Base-by-base conservation (phyloP, 768 basidiomycete species). In the Calocybe cyanea region DNA sequence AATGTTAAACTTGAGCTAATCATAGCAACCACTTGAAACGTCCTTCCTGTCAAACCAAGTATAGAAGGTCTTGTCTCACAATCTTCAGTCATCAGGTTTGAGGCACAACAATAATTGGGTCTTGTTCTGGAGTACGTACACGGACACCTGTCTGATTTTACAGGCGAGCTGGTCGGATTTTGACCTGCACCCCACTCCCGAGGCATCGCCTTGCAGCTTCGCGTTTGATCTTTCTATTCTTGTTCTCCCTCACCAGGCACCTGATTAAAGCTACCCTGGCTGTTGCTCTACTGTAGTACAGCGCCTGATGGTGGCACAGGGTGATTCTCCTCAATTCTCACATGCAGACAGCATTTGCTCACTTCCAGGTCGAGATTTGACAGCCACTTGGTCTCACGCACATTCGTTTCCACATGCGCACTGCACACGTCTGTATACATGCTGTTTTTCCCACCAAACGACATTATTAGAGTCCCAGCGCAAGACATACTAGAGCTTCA, bases 261-360 rank as follows among this genome's bases (percentile, higher is more conserved):
- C 23, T 81, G 71, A 64, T 74, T 53, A 63, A 77, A 58, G 81
- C 85, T 41, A 73, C 77, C 32, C 65, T 85, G 48, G 85, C 83
- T 41, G 75, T 87, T 46, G 85, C 85, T n/a, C n/a, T n/a, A n/a
- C n/a, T 17, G 57, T 86, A 47, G 81, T 87, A 37, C 78, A 81
- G 52, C 78, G 76, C 55, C 77, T 87, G 25, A 77, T 76, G 71
- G 60, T 87, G 49, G 79, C 86, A 19, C 80, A 83, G 78, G 78
- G 85, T 83, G 54, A 46, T 62, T 35, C 34, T 35, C 7, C 34
- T 14, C 17, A 11, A 28, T 28, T 28, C 25, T 28, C 45, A 20
- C n/a, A 35, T 35, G 7, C 7, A 35, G 31, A 8, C 31, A 32
- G n/a, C 31, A 8, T 8, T 8, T 32, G n/a, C 7, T 38, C 10